Evolutionary conservation across 257 asterid species (phyloP).

Genomic region (Primulina tabacum): DNA sequence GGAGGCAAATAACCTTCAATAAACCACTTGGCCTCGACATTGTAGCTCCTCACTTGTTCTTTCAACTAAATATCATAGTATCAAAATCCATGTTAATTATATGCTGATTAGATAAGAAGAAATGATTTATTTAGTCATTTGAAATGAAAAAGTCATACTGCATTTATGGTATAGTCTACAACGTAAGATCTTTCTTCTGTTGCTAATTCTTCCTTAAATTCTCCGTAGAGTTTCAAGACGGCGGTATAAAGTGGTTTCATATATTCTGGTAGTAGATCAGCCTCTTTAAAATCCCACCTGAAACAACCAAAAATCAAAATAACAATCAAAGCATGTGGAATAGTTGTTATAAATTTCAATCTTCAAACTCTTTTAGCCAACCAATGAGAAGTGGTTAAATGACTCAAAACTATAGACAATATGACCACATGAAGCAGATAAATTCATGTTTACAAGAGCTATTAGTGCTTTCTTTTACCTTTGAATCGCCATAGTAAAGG

Average conservation of each 20-base stretch:
- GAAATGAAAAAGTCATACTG: neutral
- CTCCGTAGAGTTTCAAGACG: neutral
- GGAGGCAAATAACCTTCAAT: conserved; percentile 19
- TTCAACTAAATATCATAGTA: conserved; percentile 8
- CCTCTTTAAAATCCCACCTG: conserved; percentile 40
- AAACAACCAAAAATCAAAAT: too few relatives aligned
- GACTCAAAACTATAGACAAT: too few relatives aligned
- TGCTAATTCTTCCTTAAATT: conserved; percentile 29
- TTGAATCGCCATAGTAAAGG: conserved; percentile 5
- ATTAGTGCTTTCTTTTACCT: conserved; percentile 6
- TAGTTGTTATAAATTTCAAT: too few relatives aligned
- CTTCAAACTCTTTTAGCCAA: too few relatives aligned
- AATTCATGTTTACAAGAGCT: neutral
- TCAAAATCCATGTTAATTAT: neutral
- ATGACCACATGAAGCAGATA: too few relatives aligned
- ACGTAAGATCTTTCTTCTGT: conserved; percentile 3
- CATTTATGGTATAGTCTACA: neutral
- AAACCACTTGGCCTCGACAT: conserved; percentile 22
- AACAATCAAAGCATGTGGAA: too few relatives aligned
- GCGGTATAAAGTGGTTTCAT: neutral
- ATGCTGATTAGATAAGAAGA: neutral
- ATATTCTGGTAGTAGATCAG: conserved; percentile 9
- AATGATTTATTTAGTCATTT: neutral
- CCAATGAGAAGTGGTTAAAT: too few relatives aligned
- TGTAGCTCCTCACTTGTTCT: conserved; percentile 22